A percentile compares a stretch with the other conserved stretches of the same genome.
These are phyloP conservation scores for Ambrosiella xylebori DNA, from an alignment of 2,329 filamentous ascomycete genomes.

Conservation along the genomic window DNA sequence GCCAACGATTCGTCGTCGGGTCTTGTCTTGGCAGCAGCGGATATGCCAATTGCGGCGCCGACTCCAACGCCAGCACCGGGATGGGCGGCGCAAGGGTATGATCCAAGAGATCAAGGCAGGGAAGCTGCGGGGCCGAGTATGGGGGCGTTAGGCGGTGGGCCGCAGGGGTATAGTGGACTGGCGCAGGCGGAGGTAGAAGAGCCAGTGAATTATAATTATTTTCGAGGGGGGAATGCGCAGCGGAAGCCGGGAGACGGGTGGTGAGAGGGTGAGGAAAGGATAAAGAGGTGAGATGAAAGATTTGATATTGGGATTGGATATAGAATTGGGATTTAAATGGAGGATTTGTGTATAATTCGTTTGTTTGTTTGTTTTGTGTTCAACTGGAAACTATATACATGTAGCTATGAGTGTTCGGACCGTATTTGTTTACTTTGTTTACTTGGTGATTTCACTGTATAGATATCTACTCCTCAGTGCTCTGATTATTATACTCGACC, in stretches of 20 bases:
- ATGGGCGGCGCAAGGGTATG: conserved; percentile 20
- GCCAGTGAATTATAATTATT: conserved; percentile 39
- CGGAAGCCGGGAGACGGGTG: conserved; percentile 25
- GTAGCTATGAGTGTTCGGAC: too few relatives aligned
- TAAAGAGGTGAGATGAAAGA: neutral
- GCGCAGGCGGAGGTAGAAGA: conserved; percentile 36
- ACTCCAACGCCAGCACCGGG: conserved; percentile 24
- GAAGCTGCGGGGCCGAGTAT: conserved; percentile 23
- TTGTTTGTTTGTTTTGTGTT: conserved; percentile 6
- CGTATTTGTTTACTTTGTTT: neutral
- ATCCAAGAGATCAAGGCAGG: conserved; percentile 15
- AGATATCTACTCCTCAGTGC: neutral
- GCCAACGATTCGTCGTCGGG: conserved; percentile 36
- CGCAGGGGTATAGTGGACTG: conserved; percentile 41
- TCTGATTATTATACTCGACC: neutral
- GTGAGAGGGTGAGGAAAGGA: conserved; percentile 15
- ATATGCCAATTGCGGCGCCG: conserved; percentile 28
- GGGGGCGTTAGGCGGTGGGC: conserved; percentile 39
- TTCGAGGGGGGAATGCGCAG: conserved; percentile 24
- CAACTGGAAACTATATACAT: too few relatives aligned
- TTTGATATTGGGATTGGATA: neutral
- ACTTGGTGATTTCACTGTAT: neutral
- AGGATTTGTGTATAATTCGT: conserved; percentile 12
- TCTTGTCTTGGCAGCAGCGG: conserved; percentile 35
- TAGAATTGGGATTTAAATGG: neutral